phyloP scores from a whole-genome alignment of 1,139 yeast genomes.

The Debaryomyces nepalensis region DNA sequence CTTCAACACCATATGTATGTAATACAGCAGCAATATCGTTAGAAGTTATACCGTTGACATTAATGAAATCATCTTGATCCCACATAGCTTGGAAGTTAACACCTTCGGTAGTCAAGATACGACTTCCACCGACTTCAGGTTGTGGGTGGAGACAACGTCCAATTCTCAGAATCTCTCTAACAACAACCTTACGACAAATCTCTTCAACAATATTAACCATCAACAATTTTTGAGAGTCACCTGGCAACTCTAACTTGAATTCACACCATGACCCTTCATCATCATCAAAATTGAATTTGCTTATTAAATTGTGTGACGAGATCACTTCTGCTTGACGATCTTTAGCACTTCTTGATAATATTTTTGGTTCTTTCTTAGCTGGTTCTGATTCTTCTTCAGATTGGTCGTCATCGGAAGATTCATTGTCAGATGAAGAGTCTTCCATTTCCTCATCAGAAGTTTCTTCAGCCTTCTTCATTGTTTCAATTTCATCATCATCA shows the following conservation, averaged over 20 bases:
- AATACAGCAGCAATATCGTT: slow-evolving; percentile 93
- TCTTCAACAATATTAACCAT: slow-evolving; percentile 97
- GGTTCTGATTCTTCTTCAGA: slow-evolving; percentile 30
- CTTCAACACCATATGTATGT: slow-evolving; percentile 95
- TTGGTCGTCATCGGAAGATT: slow-evolving; percentile 26
- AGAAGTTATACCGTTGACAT: slow-evolving; percentile 84
- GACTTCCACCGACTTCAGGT: slow-evolving; percentile 55
- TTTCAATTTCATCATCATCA: slow-evolving; percentile 89
- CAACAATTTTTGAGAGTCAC: slow-evolving; percentile 87
- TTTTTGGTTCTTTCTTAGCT: slow-evolving; percentile 21
- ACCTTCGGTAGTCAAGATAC: slow-evolving; percentile 93
- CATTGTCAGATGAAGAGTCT: slow-evolving; percentile 42
- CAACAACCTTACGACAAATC: slow-evolving; percentile 86
- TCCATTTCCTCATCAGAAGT: slow-evolving; percentile 65
- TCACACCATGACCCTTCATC: slow-evolving; percentile 90
- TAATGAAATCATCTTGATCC: slow-evolving; percentile 93
- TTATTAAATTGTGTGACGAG: slow-evolving; percentile 70
- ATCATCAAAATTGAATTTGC: slow-evolving; percentile 89
- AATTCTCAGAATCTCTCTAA: slow-evolving; percentile 87
- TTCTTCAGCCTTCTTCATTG: slow-evolving; percentile 81
- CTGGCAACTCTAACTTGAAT: slow-evolving; percentile 81
- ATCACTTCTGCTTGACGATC: slow-evolving; percentile 86
- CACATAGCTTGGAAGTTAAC: slow-evolving; percentile 98
- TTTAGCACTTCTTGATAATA: slow-evolving; percentile 64
- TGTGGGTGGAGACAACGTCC: slow-evolving; percentile 93